Evolutionary conservation across 106 monocot species (phyloP).

Genomic region (Allium fistulosum): DNA sequence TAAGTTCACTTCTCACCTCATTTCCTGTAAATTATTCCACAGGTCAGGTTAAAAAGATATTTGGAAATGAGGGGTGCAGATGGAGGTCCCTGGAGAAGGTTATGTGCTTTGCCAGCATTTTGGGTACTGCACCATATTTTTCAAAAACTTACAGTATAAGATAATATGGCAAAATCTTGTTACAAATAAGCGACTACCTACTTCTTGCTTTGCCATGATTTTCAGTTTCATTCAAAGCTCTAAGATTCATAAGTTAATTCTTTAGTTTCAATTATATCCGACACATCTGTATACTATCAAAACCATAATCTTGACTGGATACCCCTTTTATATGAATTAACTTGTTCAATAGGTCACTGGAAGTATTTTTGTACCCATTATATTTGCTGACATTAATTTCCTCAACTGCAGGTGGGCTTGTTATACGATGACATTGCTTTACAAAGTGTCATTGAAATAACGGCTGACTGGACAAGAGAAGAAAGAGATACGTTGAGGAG

Average conservation of each 20-base stretch:
- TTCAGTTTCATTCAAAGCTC: neutral
- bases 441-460: slow-evolving; percentile 80
- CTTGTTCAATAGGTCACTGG: too few species aligned
- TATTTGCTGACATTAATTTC: slow-evolving; percentile 1
- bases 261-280: too few species aligned
- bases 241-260: too few species aligned
- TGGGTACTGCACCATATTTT: slow-evolving; percentile 42
- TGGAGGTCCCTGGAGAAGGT: slow-evolving; percentile 97
- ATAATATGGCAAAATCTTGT: too few species aligned
- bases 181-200: too few species aligned
- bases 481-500: slow-evolving; percentile 84
- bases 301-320: too few species aligned
- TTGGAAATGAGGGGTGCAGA: slow-evolving; percentile 99
- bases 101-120: slow-evolving; percentile 97
- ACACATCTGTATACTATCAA: neutral
- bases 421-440: slow-evolving; percentile 90
- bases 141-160: too few species aligned
- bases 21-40: slow-evolving; percentile 1
- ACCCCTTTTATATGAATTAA: too few species aligned
- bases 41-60: slow-evolving; percentile 96
- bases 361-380: too few species aligned
- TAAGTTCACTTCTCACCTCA: too few species aligned
- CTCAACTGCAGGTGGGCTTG: slow-evolving; percentile 62
- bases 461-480: slow-evolving; percentile 89
- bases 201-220: neutral